Conservation (phyloP, 345 rosid genomes). For the Bruguiera sexangula region DNA sequence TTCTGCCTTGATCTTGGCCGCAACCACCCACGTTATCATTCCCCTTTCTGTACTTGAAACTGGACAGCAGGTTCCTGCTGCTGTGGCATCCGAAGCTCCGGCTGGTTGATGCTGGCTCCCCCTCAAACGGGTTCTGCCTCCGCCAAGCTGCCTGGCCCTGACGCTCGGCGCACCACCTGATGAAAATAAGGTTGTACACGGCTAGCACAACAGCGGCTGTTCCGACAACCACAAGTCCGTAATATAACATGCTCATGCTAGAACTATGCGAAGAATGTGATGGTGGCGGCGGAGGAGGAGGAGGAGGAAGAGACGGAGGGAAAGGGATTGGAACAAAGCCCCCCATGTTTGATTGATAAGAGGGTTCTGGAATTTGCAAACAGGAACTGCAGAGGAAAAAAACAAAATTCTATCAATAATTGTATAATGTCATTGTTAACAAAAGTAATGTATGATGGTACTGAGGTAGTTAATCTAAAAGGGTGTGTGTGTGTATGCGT, state of each 20-base stretch:
- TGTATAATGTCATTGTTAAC: no score
- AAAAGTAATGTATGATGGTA: no score
- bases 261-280: constrained; percentile 3
- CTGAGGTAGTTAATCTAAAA: constrained; percentile 21
- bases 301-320: background rate
- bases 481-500: background rate
- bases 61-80: constrained; percentile 7
- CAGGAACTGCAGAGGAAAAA: background rate
- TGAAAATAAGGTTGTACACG: constrained; percentile 33
- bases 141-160: background rate
- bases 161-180: constrained; percentile 24
- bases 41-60: constrained; percentile 27
- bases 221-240: constrained; percentile 40
- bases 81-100: background rate
- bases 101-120: background rate
- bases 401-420: background rate
- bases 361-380: background rate
- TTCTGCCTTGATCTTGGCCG: background rate
- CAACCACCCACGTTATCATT: background rate
- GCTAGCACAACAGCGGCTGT: constrained; percentile 29
- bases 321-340: constrained; percentile 2
- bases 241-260: constrained; percentile 44
- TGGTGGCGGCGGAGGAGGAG: constrained; percentile 10
- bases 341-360: constrained; percentile 13
- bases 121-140: background rate